Evolutionary conservation across 2,329 filamentous ascomycete genomes (phyloP), one percentile per base, ranked within the genome.

Genomic region (Camptophora hylomeconis): DNA sequence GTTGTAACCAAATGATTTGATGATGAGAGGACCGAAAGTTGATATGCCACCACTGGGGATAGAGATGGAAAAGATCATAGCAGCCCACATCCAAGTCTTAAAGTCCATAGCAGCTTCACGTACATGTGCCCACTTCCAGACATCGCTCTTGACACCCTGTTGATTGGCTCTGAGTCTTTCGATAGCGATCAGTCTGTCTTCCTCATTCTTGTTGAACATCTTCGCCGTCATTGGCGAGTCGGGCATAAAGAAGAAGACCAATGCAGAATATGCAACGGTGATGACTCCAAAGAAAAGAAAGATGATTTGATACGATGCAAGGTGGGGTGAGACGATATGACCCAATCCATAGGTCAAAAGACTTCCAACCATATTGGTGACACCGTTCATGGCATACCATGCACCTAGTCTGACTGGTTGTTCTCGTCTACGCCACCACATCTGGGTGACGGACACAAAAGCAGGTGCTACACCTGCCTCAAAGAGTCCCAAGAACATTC

Each of bases 81-180:
- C 43, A 57, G 71, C 63, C 65, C 67, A 71, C 16, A 67, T 51
- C 65, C 67, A 75, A 0, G 69, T 72, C 47, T 76, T 75, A n/a
- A 58, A 38, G 35, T 75, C 72, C 1, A 60, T 38, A 7, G 65
- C 46, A 0, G 69, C 58, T 41, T 77, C 73, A 25, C 54, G 50
- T 3, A 72, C 57, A 37, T 67, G 61, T 4, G 60, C 52, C 63
- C 62, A 65, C 36, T 65, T 63, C 61, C 61, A 66, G 7, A 60
- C 48, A 16, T 55, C 42, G 13, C 39, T 54, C 26, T 56, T 51
- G 7, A 56, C 42, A 16, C 54, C 54, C 37, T 54, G 51, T 28
- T 68, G 65, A 24, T 69, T 69, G 40, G 60, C 60, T 1, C 65
- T 51, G 8, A 69, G 44, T 41, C 53, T 56, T 42, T 75, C 70